phyloP scores from a whole-genome alignment of 495 filamentous ascomycete genomes.

The Tetracladium setigerum region DNA sequence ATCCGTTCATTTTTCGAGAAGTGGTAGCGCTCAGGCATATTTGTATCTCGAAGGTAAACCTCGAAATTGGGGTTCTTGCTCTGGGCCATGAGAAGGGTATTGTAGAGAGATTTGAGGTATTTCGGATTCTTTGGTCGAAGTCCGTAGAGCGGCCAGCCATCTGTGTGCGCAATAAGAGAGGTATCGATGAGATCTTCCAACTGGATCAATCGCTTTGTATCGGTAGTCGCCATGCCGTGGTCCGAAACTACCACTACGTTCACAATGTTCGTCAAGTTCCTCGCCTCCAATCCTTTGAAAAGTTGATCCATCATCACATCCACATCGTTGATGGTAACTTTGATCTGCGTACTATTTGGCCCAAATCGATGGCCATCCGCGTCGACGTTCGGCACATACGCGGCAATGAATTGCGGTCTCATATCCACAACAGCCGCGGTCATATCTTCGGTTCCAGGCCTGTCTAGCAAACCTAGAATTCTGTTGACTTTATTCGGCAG shows the following conservation, averaged over 20 bases:
- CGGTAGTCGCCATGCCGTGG: constrained; percentile 95
- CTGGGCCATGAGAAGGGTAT: constrained; percentile 39
- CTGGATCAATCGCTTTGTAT: constrained; percentile 74
- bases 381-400: constrained; percentile 92
- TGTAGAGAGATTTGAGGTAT: constrained; percentile 48
- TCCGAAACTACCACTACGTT: constrained; percentile 98
- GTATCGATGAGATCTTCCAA: constrained; percentile 85
- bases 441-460: constrained; percentile 56
- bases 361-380: constrained; percentile 78
- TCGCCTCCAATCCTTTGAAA: constrained; percentile 65
- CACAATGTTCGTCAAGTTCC: constrained; percentile 81
- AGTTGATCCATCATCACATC: constrained; percentile 72
- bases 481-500: constrained; percentile 68
- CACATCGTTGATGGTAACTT: constrained; percentile 60
- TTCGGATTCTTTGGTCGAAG: constrained; percentile 64
- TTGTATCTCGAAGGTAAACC: constrained; percentile 68
- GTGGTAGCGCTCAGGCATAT: constrained; percentile 87
- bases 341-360: constrained; percentile 89
- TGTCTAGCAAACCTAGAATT: constrained; percentile 72
- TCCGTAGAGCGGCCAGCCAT: constrained; percentile 92
- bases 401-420: constrained; percentile 84
- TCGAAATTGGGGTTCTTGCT: constrained; percentile 62
- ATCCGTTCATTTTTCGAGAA: constrained; percentile 81
- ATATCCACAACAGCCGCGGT: constrained; percentile 24
- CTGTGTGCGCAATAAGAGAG: constrained; percentile 66